Evolutionary conservation across 306 rosid species (phyloP).

Genomic region (Acacia crassicarpa): DNA sequence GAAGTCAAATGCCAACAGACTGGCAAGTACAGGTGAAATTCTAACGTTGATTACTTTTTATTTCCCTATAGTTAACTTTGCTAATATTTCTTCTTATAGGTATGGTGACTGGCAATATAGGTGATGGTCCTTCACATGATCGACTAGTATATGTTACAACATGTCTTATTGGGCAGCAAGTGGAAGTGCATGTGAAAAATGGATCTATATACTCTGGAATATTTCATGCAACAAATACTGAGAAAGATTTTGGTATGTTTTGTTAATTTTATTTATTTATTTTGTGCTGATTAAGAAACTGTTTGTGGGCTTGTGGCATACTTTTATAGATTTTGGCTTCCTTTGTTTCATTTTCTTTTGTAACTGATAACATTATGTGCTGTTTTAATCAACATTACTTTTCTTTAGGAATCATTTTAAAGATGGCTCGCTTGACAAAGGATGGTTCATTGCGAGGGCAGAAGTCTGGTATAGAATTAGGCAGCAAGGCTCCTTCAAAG

Average conservation of each 20-base stretch:
- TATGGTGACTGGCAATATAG: slow-evolving; percentile 56
- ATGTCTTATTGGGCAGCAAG: slow-evolving; percentile 88
- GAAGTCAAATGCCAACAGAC: slow-evolving; percentile 58
- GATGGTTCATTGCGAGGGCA: slow-evolving; percentile 71
- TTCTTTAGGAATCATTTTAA: slow-evolving; percentile 72
- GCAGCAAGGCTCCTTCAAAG: slow-evolving; percentile 69
- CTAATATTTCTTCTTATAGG: slow-evolving; percentile 41
- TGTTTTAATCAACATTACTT: slow-evolving; percentile 25
- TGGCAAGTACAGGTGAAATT: slow-evolving; percentile 54
- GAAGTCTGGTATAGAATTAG: slow-evolving; percentile 55
- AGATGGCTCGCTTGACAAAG: slow-evolving; percentile 80
- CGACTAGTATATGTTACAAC: slow-evolving; percentile 70
- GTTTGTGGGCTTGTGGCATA: slow-evolving; percentile 18
- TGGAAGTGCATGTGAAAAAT: slow-evolving; percentile 89
- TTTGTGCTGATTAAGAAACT: slow-evolving; percentile 23
- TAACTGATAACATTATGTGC: background rate
- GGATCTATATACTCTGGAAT: slow-evolving; percentile 91
- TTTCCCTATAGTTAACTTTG: slow-evolving; percentile 10
- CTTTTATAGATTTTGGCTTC: slow-evolving; percentile 20
- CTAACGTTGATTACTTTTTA: slow-evolving; percentile 21
- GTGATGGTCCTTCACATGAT: slow-evolving; percentile 70
- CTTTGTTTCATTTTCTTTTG: slow-evolving; percentile 21
- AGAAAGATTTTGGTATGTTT: slow-evolving; percentile 82
- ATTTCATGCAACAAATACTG: slow-evolving; percentile 79
- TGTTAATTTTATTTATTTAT: slow-evolving; percentile 26